phyloP scores from a whole-genome alignment of 495 filamentous ascomycete species.

The Parathielavia appendiculata region DNA sequence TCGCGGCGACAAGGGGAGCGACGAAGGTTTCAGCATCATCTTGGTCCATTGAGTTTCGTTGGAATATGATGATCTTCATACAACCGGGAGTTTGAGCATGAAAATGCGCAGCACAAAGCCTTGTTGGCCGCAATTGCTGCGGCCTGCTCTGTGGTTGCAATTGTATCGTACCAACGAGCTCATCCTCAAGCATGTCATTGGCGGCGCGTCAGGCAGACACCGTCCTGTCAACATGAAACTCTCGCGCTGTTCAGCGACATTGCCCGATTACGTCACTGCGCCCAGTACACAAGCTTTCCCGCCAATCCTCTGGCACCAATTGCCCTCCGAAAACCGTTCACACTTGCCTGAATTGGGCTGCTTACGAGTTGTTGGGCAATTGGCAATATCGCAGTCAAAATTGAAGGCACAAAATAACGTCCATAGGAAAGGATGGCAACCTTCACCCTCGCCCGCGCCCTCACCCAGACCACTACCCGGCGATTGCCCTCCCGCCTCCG shows the following conservation, averaged over 20 bases:
- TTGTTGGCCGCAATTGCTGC: not conserved
- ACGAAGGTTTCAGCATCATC: no score
- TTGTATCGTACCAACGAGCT: not conserved
- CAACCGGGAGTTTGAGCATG: not conserved
- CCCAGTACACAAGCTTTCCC: not conserved
- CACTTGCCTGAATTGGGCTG: not conserved
- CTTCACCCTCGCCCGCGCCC: conserved; percentile 7
- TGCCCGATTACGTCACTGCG: conserved; percentile 6
- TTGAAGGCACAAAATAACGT: not conserved
- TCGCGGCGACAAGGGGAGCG: no score
- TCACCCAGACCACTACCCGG: conserved; percentile 14
- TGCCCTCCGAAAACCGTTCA: no score
- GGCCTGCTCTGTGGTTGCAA: no score
- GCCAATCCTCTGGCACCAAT: not conserved
- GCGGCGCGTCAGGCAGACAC: not conserved
- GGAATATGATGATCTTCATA: not conserved
- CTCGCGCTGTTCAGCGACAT: not conserved
- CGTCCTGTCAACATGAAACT: not conserved
- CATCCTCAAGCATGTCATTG: not conserved
- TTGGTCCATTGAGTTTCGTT: no score
- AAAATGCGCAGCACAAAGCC: not conserved
- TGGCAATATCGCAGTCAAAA: not conserved
- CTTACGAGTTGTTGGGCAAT: not conserved
- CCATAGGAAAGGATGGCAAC: not conserved
- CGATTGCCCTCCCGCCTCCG: conserved; percentile 9